A percentile compares a stretch with the other conserved stretches of the same genome.
Evolutionary conservation across 108 stramenopile species (phyloP).

Genomic region (Bacterosira constricta): DNA sequence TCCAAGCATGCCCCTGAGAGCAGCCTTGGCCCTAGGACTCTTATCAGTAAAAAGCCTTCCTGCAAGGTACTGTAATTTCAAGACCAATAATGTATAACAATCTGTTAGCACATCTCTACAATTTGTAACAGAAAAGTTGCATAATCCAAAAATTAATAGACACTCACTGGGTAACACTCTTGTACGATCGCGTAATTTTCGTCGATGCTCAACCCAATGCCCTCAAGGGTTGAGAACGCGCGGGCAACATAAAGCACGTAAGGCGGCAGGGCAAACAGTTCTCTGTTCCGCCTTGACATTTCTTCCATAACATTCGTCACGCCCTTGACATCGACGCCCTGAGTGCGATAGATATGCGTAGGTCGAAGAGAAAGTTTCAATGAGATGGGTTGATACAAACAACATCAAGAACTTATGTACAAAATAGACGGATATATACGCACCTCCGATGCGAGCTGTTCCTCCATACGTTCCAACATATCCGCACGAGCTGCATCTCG

Average conservation of each 20-base stretch:
- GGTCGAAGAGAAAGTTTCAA: too few relatives aligned
- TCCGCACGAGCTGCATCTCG: conserved; percentile 62
- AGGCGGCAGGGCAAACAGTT: conserved; percentile 76
- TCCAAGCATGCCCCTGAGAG: conserved; percentile 82
- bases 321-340: conserved; percentile 82
- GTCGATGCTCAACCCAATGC: conserved; percentile 83
- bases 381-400: too few relatives aligned
- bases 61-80: conserved; percentile 82
- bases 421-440: too few relatives aligned
- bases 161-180: conserved; percentile 90
- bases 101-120: too few relatives aligned
- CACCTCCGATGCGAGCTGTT: conserved; percentile 65
- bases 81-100: too few relatives aligned
- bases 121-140: too few relatives aligned
- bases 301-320: conserved; percentile 84
- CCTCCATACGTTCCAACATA: conserved; percentile 77
- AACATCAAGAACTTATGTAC: too few relatives aligned
- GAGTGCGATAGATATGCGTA: too few relatives aligned
- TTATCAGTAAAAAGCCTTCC: conserved; percentile 86
- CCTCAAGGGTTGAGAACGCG: conserved; percentile 87
- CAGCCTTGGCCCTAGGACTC: conserved; percentile 78
- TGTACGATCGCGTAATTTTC: conserved; percentile 88
- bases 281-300: conserved; percentile 75
- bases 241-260: conserved; percentile 84
- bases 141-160: too few relatives aligned